Percentiles rank a stretch among this genome's conserved stretches.
These are phyloP conservation scores for Huntiella abstrusa DNA, from an alignment of 2,329 filamentous ascomycete genomes.

Conservation along the genomic window DNA sequence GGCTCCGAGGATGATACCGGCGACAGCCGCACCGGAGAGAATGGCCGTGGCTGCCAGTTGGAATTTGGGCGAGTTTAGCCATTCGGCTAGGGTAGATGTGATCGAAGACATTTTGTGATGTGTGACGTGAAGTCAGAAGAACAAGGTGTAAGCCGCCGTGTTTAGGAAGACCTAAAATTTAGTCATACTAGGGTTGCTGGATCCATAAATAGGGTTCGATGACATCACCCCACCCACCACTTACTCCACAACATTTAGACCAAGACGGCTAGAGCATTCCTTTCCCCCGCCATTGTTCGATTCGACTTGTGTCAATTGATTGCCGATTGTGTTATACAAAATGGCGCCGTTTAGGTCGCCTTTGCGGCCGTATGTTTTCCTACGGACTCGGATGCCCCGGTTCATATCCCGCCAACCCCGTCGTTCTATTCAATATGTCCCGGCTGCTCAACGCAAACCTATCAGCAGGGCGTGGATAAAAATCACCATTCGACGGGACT, in stretches of 20 bases:
- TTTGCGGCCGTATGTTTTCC: no score
- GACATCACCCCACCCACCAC: no score
- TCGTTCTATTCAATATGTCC: constrained; percentile 22
- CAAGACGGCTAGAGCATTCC: no score
- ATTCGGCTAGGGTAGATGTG: constrained; percentile 9
- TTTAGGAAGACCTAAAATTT: no score
- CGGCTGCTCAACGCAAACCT: constrained; percentile 22
- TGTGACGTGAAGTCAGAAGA: no score
- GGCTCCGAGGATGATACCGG: constrained; percentile 41
- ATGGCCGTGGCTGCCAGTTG: constrained; percentile 57
- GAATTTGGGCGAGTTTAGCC: constrained; percentile 23
- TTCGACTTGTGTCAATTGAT: constrained; percentile 14
- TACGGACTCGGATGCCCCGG: constrained; percentile 15
- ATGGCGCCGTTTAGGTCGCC: no score
- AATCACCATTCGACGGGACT: no score
- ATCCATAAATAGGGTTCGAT: background rate
- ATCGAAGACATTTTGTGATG: constrained; percentile 6
- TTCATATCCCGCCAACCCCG: constrained; percentile 24
- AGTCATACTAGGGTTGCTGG: background rate
- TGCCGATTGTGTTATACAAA: background rate
- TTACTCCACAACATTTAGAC: no score
- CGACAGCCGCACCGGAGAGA: constrained; percentile 40
- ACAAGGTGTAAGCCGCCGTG: no score
- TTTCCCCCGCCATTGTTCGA: constrained; percentile 11
- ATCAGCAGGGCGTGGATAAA: constrained; percentile 26